Evolutionary conservation across 331 rosid species (phyloP), one percentile per base, ranked within the genome.

Genomic region (Stylosanthes scabra): DNA sequence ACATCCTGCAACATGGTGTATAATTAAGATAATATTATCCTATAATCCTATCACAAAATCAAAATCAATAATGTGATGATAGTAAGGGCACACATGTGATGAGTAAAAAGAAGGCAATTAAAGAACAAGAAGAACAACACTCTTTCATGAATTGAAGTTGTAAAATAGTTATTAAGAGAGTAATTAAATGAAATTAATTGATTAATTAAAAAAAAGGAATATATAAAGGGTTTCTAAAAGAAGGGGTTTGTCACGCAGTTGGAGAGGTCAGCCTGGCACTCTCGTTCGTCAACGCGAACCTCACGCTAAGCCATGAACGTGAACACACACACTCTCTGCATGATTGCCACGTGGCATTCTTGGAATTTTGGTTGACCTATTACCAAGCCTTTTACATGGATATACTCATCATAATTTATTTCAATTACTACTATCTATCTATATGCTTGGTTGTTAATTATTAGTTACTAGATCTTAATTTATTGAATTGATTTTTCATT

Each of bases 1-100:
- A 82, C 81, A 79, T 89, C 91, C 15, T 89, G 83, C 90, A 91
- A 83, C 97, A 88, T 93, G 66, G 9, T 78, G 47, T 62, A n/a
- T 50, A 6, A 70, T 4, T 56, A 20, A 20, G 1, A 20, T 20
- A 20, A 20, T 20, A 20, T 20, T 20, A 20, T 20, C 25, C 25
- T 20, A 20, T n/a, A 20, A 20, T 20, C n/a, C n/a, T n/a, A n/a
- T n/a, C n/a, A n/a, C 25, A 20, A 20, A n/a, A n/a, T n/a, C n/a
- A n/a, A n/a, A n/a, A n/a, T n/a, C n/a, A n/a, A n/a, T n/a, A n/a
- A n/a, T n/a, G n/a, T 20, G 25, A 20, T 20, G 25, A 20, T 20
- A 20, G 25, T 20, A 20, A 20, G 37, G 0, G 5, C 4, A 34
- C 39, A 34, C 39, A 34, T 34, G 39, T 34, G 39, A 4, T n/a